Base-by-base conservation (phyloP, 164 flowering plant genomes). In the Nymphaea colorata region DNA sequence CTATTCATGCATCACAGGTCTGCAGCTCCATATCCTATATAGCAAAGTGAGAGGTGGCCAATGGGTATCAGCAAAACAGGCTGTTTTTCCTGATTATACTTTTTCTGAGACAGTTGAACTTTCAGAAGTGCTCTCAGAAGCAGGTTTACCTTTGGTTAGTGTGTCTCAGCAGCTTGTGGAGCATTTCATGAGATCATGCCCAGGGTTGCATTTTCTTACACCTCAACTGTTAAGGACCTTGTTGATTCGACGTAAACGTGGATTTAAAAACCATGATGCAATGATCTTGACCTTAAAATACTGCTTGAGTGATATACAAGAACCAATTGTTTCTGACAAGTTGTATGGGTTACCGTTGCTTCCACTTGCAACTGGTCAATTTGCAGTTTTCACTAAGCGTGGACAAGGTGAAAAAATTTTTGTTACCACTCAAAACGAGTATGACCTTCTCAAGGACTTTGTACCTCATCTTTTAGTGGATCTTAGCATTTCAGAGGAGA, bases 31-130 rank as follows among this genome's bases (percentile, higher is more conserved):
- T 68, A 91, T 94, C 61, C 71, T 94, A 17, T 79, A 85, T 75
- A 94, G 97, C 41, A 86, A 83, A 78, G 90, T 96, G 64, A 86
- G 95, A 82, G 97, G 93, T 42, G 98, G 98, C 16, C 93, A 82
- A 76, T 94, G 97, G 98, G 84, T 91, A 71, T 80, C 98, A 61
- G 76, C 97, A 4, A 94, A 91, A 69, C 97, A 91, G 74, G 89
- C 93, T 57, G 72, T 94, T 59, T 84, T 91, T 75, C 98, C 98
- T 69, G 98, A 94, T 82, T 87, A 83, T 76, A 69, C 78, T 68
- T 94, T 88, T 75, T 53, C 68, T 60, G 84, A 83, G 73, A 81
- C 79, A 64, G 62, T 62, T 77, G 93, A 87, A 69, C 95, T 94
- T 68, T 66, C 74, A 55, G 88, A 89, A 70, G 96, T 81, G 60